Evolutionary conservation across 2,329 filamentous ascomycete genomes (phyloP).

Genomic region (Leptographium procerum): DNA sequence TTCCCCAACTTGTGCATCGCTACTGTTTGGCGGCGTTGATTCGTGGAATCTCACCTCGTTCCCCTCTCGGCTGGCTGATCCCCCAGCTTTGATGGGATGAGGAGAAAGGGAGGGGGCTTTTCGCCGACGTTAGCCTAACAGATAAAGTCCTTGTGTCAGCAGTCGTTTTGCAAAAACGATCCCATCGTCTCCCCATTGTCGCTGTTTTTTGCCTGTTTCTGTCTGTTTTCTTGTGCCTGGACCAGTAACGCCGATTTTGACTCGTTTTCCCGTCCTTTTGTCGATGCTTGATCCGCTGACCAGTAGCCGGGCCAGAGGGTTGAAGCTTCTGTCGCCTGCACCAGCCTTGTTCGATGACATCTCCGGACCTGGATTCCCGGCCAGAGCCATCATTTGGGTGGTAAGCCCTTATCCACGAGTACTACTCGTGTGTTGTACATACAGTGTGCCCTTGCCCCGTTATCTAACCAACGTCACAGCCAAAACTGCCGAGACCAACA

Average conservation of each 20-base stretch:
- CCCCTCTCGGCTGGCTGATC: not conserved
- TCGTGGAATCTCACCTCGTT: not conserved
- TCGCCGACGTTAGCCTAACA: not conserved
- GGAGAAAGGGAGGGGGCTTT: not conserved
- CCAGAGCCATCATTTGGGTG: constrained; percentile 3
- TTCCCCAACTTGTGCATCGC: not conserved
- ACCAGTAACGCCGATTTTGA: not conserved
- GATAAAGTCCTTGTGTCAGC: not conserved
- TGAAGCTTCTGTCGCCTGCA: not conserved
- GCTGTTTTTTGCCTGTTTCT: not conserved
- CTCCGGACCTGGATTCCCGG: not conserved
- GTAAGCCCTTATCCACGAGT: too few species aligned
- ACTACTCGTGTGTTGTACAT: too few species aligned
- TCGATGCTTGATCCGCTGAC: not conserved
- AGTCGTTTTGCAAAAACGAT: not conserved
- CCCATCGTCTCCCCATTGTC: not conserved
- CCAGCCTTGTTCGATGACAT: constrained; percentile 2
- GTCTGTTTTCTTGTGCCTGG: not conserved
- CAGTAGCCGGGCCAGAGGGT: not conserved
- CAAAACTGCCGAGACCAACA: constrained; percentile 36
- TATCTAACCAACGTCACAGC: constrained; percentile 17
- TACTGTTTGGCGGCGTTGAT: not conserved
- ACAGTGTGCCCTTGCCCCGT: too few species aligned
- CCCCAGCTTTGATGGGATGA: not conserved
- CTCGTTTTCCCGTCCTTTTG: not conserved